Percentiles rank a stretch among this genome's conserved stretches.
Conservation (phyloP, 2,329 filamentous ascomycete genomes). For the Talaromyces rugulosus region DNA sequence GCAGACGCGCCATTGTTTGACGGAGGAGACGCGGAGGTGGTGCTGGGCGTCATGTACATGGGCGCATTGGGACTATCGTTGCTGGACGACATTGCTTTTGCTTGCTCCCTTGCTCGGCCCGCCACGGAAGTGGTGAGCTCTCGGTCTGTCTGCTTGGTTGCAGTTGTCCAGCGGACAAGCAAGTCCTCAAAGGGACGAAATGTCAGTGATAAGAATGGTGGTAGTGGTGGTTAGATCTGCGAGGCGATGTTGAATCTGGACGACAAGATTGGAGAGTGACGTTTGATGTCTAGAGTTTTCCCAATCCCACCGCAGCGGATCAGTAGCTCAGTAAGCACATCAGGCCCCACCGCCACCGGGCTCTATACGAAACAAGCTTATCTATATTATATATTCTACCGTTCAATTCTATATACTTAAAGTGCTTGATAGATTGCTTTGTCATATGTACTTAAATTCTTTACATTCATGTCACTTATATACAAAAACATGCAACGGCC, state of each 20-base stretch:
- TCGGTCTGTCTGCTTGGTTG: not conserved
- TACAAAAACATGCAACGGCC: not conserved
- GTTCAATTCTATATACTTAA: too few relatives aligned
- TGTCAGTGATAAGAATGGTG: not conserved
- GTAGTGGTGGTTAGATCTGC: too few relatives aligned
- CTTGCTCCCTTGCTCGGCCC: not conserved
- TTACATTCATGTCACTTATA: not conserved
- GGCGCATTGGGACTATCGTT: not conserved
- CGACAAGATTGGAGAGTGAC: not conserved
- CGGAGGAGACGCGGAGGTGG: not conserved
- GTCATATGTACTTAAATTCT: not conserved
- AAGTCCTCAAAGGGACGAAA: not conserved
- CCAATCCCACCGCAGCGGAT: too few relatives aligned
- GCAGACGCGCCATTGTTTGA: not conserved
- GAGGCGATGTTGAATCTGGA: not conserved
- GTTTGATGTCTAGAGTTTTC: not conserved
- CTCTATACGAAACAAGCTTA: not conserved
- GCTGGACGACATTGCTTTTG: constrained; percentile 1
- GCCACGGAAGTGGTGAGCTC: too few relatives aligned
- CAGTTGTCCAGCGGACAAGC: not conserved
- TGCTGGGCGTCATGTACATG: constrained; percentile 1
- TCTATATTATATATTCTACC: not conserved
- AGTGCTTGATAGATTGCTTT: too few relatives aligned
- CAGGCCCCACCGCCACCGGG: too few relatives aligned
- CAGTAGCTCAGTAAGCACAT: too few relatives aligned